Conservation (phyloP, 1,139 yeast species). For the Sugiyamaella neomexicana region DNA sequence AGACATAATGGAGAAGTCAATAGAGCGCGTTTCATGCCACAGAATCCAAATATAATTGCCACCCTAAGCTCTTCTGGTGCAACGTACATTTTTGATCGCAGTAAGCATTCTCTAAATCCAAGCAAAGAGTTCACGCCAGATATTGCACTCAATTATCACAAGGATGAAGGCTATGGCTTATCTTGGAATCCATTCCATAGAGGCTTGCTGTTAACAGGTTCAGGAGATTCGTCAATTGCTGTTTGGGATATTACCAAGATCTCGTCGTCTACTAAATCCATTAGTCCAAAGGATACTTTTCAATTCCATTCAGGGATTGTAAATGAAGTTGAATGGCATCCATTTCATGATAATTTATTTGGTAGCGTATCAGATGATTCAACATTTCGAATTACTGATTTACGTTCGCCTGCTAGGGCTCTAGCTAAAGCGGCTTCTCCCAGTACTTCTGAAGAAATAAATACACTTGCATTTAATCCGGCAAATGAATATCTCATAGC, state of each 20-base stretch:
- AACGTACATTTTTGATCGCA: constrained; percentile 65
- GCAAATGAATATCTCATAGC: constrained; percentile 57
- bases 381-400: constrained; percentile 65
- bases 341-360: constrained; percentile 49
- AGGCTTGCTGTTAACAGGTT: constrained; percentile 58
- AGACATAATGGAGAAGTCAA: constrained; percentile 64
- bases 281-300: constrained; percentile 20
- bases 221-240: constrained; percentile 66
- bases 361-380: constrained; percentile 77
- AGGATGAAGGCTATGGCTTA: constrained; percentile 69
- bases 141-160: constrained; percentile 55
- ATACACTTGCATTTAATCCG: constrained; percentile 65
- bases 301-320: constrained; percentile 32
- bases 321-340: constrained; percentile 51
- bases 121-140: constrained; percentile 37
- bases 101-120: constrained; percentile 44
- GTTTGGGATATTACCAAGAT: constrained; percentile 60
- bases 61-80: constrained; percentile 79
- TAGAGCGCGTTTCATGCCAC: constrained; percentile 86
- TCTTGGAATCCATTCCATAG: constrained; percentile 57
- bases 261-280: constrained; percentile 22
- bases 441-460: constrained; percentile 46
- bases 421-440: constrained; percentile 6
- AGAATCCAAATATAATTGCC: constrained; percentile 66
- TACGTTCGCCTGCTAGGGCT: constrained; percentile 26